Evolutionary conservation across 1,139 yeast species (phyloP).

Genomic region (Arxiozyma telluris): DNA sequence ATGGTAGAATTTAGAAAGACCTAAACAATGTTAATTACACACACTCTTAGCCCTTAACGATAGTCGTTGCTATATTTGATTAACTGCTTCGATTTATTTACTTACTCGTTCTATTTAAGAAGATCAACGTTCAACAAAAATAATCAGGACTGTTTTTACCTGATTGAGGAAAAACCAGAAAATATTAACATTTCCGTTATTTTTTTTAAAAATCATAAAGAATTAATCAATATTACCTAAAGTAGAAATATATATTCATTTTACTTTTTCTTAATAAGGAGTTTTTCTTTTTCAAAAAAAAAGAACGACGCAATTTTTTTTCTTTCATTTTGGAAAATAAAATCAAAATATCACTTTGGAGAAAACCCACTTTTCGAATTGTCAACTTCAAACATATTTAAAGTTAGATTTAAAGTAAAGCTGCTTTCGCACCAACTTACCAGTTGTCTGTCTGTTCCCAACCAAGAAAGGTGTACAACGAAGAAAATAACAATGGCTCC

Average conservation of each 20-base stretch:
- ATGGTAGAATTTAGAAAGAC: no score
- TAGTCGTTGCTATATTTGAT: not conserved
- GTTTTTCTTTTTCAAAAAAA: no score
- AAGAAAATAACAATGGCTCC: conserved; percentile 30
- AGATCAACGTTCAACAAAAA: no score
- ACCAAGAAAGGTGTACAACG: conserved; percentile 1
- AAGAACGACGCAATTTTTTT: conserved; percentile 1
- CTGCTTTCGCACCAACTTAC: not conserved
- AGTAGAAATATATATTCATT: not conserved
- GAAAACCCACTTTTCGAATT: not conserved
- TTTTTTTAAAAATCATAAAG: not conserved
- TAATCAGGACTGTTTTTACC: not conserved
- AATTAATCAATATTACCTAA: not conserved
- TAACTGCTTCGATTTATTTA: not conserved
- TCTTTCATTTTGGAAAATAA: not conserved
- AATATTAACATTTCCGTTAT: not conserved
- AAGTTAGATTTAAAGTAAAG: not conserved
- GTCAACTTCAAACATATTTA: not conserved
- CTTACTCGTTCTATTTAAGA: not conserved
- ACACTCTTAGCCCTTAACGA: no score
- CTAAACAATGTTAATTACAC: not conserved
- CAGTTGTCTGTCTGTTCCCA: not conserved
- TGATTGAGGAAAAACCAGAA: not conserved
- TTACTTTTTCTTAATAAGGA: no score
- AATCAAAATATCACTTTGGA: not conserved